Evolutionary conservation across 2,329 filamentous ascomycete genomes (phyloP), one percentile per base, ranked within the genome.

Genomic region (Trichoderma koningii): DNA sequence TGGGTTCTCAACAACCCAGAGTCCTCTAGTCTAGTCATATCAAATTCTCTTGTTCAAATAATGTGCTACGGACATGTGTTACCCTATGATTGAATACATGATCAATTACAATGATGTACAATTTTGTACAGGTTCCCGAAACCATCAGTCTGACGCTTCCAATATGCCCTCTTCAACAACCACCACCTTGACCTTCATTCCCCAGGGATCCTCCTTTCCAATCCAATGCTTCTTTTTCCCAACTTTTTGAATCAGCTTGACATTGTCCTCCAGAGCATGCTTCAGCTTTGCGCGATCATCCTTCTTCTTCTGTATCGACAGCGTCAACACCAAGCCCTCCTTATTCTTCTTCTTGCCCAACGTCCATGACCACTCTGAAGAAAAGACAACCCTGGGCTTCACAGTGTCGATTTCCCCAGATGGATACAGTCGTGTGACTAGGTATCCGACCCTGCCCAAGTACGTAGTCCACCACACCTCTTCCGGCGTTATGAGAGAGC

Each of bases 381-480:
- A 72, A 55, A 83, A 74, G 2, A 72, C 74, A 26, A 83, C 72
- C 26, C 77, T 76, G 19, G 78, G 76, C 66, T 79, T 76, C 34
- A 71, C 69, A 34, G 71, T 67, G 59, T 76, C 70, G 3, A 83
- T 72, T 1, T 80, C 74, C 1, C 88, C 88, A 1, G 85, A 82
- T 0, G 89, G 88, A 74, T 88, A 89, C 9, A 90, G 77, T 10
- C 77, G 79, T 0, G 83, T 84, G 34, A 89, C 76, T 10, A 90
- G 72, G 5, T 78, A 78, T 3, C 85, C 87, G 1, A 90, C 80
- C 17, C 82, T 80, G 0, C 89, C 88, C 0, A 89, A 70, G 70
- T 89, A 90, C 60, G 80, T 81, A 62, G 84, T 82, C 88, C 87
- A 90, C 87, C 88, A 91, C 12, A 82, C 78, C 65, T 83, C 79